phyloP scores from a whole-genome alignment of 2,329 filamentous ascomycete species.

The Bertia moriformis region DNA sequence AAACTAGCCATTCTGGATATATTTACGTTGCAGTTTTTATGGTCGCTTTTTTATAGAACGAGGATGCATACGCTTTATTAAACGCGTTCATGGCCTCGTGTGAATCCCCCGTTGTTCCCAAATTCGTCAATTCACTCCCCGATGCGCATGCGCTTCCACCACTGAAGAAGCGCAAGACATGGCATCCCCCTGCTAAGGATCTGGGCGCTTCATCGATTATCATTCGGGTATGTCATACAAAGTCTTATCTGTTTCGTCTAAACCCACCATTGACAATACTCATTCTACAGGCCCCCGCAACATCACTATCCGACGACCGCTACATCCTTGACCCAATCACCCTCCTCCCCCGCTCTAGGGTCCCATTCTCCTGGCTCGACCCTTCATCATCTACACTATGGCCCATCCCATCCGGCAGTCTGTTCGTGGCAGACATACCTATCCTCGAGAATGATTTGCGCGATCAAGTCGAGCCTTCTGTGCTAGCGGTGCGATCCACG shows the following conservation, averaged over 20 bases:
- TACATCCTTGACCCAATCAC: slow-evolving; percentile 18
- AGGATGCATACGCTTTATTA: slow-evolving; percentile 10
- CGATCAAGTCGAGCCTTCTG: slow-evolving; percentile 10
- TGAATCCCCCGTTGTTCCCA: slow-evolving; percentile 12
- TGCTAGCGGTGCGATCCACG: slow-evolving; percentile 15
- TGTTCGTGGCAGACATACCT: slow-evolving; percentile 20
- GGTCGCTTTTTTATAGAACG: too few relatives aligned
- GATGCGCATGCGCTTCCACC: slow-evolving; percentile 8
- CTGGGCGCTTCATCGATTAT: slow-evolving; percentile 3
- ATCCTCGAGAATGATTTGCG: slow-evolving; percentile 14
- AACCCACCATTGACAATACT: not conserved
- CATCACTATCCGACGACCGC: slow-evolving; percentile 16
- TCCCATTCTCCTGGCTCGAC: slow-evolving; percentile 23
- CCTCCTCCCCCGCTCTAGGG: slow-evolving; percentile 15
- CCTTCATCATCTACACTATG: slow-evolving; percentile 8
- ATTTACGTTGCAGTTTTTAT: too few relatives aligned
- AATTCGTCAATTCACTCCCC: slow-evolving; percentile 15
- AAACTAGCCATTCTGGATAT: too few relatives aligned
- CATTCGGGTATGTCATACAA: not conserved
- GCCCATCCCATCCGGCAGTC: slow-evolving; percentile 14
- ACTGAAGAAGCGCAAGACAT: slow-evolving; percentile 17
- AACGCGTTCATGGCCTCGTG: slow-evolving; percentile 19
- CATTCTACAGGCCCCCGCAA: slow-evolving; percentile 14
- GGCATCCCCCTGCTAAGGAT: slow-evolving; percentile 12
- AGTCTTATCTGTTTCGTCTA: not conserved